A percentile compares a stretch with the other conserved stretches of the same genome.
Conservation (phyloP, 495 filamentous ascomycete species). For the Cudoniella acicularis region DNA sequence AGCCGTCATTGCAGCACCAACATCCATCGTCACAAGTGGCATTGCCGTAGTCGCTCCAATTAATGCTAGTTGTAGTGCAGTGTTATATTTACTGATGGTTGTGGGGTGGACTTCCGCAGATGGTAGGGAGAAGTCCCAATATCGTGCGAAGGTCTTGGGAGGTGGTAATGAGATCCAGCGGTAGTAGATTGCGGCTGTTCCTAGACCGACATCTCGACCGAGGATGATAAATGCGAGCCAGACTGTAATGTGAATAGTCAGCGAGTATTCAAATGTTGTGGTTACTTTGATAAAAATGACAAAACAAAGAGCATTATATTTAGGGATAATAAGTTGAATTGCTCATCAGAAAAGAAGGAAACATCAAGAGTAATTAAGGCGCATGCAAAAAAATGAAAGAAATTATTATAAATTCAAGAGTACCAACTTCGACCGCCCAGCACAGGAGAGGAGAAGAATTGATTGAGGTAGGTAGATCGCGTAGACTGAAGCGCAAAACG, state of each 20-base stretch:
- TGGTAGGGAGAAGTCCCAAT: conserved; percentile 96
- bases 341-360: too few species aligned
- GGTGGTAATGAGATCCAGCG: conserved; percentile 89
- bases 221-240: conserved; percentile 87
- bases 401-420: too few species aligned
- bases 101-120: conserved; percentile 92
- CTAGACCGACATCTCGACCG: conserved; percentile 82
- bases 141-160: conserved; percentile 87
- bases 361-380: too few species aligned
- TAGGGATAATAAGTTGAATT: too few species aligned
- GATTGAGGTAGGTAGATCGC: too few species aligned
- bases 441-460: too few species aligned
- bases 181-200: conserved; percentile 88
- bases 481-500: too few species aligned
- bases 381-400: too few species aligned
- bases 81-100: conserved; percentile 86
- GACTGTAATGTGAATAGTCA: conserved; percentile 47
- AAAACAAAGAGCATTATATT: too few species aligned
- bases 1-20: conserved; percentile 52
- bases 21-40: conserved; percentile 59
- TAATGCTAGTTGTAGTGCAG: conserved; percentile 71
- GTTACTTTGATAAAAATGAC: too few species aligned
- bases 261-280: too few species aligned
- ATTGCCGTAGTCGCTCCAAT: conserved; percentile 74
- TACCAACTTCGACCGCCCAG: too few species aligned